These are phyloP conservation scores for Cudoniella acicularis DNA, from an alignment of 495 filamentous ascomycete species.

Conservation along the genomic window DNA sequence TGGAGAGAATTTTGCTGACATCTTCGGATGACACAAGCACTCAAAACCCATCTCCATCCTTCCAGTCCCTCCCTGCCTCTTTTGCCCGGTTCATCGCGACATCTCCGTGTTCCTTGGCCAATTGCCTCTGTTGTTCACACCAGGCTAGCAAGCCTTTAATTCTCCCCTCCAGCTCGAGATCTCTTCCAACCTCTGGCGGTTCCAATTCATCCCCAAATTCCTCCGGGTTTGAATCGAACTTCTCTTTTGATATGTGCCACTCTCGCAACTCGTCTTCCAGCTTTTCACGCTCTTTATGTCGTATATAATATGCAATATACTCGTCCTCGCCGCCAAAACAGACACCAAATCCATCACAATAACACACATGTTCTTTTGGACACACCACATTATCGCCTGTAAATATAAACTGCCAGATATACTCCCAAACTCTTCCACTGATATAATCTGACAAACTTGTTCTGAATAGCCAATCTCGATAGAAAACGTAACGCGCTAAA, in stretches of 20 bases:
- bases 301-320: slow-evolving; percentile 45
- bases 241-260: slow-evolving; percentile 31
- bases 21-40: not conserved
- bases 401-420: slow-evolving; percentile 66
- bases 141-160: slow-evolving; percentile 12
- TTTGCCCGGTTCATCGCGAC: slow-evolving; percentile 18
- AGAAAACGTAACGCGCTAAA: slow-evolving; percentile 43
- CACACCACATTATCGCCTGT: slow-evolving; percentile 51
- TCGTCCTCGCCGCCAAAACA: slow-evolving; percentile 64
- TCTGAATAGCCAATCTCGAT: slow-evolving; percentile 54
- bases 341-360: slow-evolving; percentile 74
- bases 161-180: slow-evolving; percentile 8
- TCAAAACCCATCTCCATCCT: slow-evolving; percentile 24
- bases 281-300: slow-evolving; percentile 36
- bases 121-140: slow-evolving; percentile 6
- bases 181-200: slow-evolving; percentile 12
- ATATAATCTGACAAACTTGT: slow-evolving; percentile 52
- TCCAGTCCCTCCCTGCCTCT: slow-evolving; percentile 22
- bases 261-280: slow-evolving; percentile 46
- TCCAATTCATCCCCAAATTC: slow-evolving; percentile 10
- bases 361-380: slow-evolving; percentile 64
- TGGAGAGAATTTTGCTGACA: not conserved
- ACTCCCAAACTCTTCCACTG: slow-evolving; percentile 60
- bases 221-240: not conserved
- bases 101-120: slow-evolving; percentile 19